A percentile compares a stretch with the other conserved stretches of the same genome.
These are phyloP conservation scores for Teratosphaeria viscida DNA, from an alignment of 2,329 filamentous ascomycete species.

Conservation along the genomic window DNA sequence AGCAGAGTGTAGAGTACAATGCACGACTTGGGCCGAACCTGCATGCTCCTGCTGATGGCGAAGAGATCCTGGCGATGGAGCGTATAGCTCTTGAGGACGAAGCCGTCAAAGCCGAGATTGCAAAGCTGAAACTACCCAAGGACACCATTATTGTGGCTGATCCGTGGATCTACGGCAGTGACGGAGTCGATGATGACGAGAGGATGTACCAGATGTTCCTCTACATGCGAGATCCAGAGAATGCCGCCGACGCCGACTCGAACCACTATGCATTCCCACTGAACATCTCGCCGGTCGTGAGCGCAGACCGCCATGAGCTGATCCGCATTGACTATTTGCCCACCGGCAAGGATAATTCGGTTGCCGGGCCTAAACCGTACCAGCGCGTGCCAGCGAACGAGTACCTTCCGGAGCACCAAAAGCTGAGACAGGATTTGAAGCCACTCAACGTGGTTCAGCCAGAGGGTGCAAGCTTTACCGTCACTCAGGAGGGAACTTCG, in stretches of 20 bases:
- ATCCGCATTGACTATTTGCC: conserved; percentile 60
- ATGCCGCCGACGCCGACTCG: conserved; percentile 49
- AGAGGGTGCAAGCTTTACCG: conserved; percentile 55
- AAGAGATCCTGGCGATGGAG: conserved; percentile 51
- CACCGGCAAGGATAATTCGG: conserved; percentile 52
- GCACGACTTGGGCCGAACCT: conserved; percentile 47
- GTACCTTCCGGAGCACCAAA: conserved; percentile 50
- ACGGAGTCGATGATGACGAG: conserved; percentile 39
- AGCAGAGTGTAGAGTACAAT: conserved; percentile 44
- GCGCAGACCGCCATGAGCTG: conserved; percentile 51
- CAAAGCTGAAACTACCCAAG: conserved; percentile 48
- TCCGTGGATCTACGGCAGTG: conserved; percentile 59
- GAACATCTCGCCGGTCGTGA: conserved; percentile 57
- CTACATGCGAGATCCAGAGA: conserved; percentile 54
- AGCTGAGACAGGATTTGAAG: conserved; percentile 41
- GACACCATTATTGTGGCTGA: conserved; percentile 48
- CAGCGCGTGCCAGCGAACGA: conserved; percentile 52
- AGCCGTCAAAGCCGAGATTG: conserved; percentile 47
- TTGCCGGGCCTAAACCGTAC: conserved; percentile 46
- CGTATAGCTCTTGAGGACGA: conserved; percentile 45
- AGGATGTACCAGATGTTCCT: conserved; percentile 49
- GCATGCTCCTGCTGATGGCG: conserved; percentile 48
- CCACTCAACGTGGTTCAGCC: conserved; percentile 64
- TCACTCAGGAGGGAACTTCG: conserved; percentile 41
- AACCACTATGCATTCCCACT: conserved; percentile 61